A percentile compares a stretch with the other conserved stretches of the same genome.
phyloP scores from a whole-genome alignment of 768 basidiomycete species.

The Naganishia onofrii region DNA sequence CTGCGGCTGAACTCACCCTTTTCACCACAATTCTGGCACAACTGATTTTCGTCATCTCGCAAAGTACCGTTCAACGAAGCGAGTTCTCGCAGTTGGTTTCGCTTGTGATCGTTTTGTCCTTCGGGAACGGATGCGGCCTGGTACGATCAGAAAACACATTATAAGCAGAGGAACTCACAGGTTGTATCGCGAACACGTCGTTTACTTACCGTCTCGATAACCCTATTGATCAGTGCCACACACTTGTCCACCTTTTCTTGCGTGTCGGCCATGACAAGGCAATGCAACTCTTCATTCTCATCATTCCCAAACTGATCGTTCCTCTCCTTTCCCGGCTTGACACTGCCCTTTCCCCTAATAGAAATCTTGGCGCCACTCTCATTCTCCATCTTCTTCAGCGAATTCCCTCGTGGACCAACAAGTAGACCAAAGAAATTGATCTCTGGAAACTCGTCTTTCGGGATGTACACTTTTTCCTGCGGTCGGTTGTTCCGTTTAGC shows the following conservation, averaged over 20 bases:
- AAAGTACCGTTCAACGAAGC: slow-evolving; percentile 97
- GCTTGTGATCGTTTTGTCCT: slow-evolving; percentile 99
- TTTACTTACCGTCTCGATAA: slow-evolving; percentile 86
- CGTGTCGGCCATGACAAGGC: slow-evolving; percentile 86
- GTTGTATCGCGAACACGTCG: background rate
- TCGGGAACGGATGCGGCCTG: slow-evolving; percentile 98
- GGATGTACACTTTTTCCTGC: slow-evolving; percentile 97
- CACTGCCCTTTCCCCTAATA: slow-evolving; percentile 95
- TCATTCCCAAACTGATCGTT: slow-evolving; percentile 93
- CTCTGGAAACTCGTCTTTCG: slow-evolving; percentile 98
- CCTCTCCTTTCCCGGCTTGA: slow-evolving; percentile 96
- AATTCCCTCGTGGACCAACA: slow-evolving; percentile 97
- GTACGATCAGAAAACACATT: background rate
- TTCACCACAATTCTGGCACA: slow-evolving; percentile 69
- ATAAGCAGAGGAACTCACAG: background rate
- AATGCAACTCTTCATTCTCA: slow-evolving; percentile 97
- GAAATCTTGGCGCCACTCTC: slow-evolving; percentile 98
- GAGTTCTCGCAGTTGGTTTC: slow-evolving; percentile 95
- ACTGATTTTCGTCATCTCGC: slow-evolving; percentile 98
- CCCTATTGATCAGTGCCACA: slow-evolving; percentile 92
- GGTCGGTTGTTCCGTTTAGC: slow-evolving; percentile 84
- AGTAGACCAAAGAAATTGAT: slow-evolving; percentile 99
- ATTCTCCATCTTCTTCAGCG: slow-evolving; percentile 98
- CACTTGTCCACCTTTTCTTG: slow-evolving; percentile 88
- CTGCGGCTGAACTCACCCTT: slow-evolving; percentile 40